Evolutionary conservation across 805 yeast species (phyloP).

Genomic region (Saccharomycopsis sp.): DNA sequence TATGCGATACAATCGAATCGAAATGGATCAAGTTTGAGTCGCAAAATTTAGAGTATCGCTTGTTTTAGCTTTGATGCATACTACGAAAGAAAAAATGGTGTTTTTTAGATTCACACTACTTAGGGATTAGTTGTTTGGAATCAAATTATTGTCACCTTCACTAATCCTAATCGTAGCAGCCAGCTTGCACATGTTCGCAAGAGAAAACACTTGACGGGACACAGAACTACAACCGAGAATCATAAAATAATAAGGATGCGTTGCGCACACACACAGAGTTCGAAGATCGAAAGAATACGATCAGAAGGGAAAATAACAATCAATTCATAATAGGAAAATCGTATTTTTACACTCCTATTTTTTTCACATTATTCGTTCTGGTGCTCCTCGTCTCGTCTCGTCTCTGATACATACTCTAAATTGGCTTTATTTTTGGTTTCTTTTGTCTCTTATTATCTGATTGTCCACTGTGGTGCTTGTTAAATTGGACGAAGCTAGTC

Average conservation of each 20-base stretch:
- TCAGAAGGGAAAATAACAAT: background rate
- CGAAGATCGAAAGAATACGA: background rate
- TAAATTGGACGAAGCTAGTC: background rate
- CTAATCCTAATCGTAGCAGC: background rate
- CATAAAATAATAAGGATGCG: background rate
- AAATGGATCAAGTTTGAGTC: background rate
- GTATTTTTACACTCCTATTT: background rate
- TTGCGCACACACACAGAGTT: background rate
- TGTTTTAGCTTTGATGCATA: background rate
- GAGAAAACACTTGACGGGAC: background rate
- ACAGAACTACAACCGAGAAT: background rate
- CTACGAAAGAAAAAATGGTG: background rate
- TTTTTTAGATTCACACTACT: background rate
- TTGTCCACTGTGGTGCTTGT: background rate
- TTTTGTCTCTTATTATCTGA: background rate
- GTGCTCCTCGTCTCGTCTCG: background rate
- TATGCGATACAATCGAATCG: background rate
- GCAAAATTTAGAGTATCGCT: background rate
- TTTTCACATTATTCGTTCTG: background rate
- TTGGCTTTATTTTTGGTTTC: background rate
- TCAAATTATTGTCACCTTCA: background rate
- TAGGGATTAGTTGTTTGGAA: background rate
- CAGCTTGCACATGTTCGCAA: background rate
- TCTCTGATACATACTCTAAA: background rate
- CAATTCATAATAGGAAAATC: background rate